A percentile compares a stretch with the other conserved stretches of the same genome.
These are phyloP conservation scores for Blakeslea trispora DNA, from an alignment of 371 early-diverging fungal genomes.

Conservation along the genomic window DNA sequence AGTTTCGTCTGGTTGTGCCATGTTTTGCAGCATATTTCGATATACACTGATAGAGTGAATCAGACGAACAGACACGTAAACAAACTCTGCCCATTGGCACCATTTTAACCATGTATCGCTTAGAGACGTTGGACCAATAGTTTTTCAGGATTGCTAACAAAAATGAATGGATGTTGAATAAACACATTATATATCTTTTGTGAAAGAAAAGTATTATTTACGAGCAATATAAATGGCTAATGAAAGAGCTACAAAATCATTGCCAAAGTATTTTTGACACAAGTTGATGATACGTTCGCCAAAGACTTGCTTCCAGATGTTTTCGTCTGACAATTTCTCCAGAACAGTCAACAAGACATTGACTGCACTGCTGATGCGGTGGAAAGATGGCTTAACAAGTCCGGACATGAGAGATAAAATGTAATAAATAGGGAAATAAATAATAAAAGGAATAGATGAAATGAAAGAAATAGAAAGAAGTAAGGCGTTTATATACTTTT, in stretches of 20 bases:
- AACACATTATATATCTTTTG: background rate
- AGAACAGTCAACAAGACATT: constrained; percentile 27
- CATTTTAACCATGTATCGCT: constrained; percentile 8
- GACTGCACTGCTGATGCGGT: constrained; percentile 1
- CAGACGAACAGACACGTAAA: constrained; percentile 15
- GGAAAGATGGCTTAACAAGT: constrained; percentile 4
- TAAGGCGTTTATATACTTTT: too few species aligned
- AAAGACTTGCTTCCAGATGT: constrained; percentile 32
- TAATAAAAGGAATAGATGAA: too few species aligned
- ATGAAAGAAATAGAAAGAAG: too few species aligned
- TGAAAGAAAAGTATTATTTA: too few species aligned
- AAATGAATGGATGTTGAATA: background rate
- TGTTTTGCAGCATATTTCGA: constrained; percentile 11
- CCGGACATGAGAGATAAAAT: background rate
- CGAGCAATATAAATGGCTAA: constrained; percentile 33
- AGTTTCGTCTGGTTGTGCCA: constrained; percentile 8
- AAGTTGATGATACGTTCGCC: constrained; percentile 34
- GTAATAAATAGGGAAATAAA: background rate
- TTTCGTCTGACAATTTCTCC: constrained; percentile 35
- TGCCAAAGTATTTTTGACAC: constrained; percentile 42
- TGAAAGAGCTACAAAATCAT: constrained; percentile 39
- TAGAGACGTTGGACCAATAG: constrained; percentile 26
- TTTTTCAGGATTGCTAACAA: constrained; percentile 34
- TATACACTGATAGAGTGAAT: constrained; percentile 27
- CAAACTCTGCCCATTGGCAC: constrained; percentile 4